Evolutionary conservation across 2,329 filamentous ascomycete genomes (phyloP), one percentile per base, ranked within the genome.

Genomic region (Esteya vermicola): DNA sequence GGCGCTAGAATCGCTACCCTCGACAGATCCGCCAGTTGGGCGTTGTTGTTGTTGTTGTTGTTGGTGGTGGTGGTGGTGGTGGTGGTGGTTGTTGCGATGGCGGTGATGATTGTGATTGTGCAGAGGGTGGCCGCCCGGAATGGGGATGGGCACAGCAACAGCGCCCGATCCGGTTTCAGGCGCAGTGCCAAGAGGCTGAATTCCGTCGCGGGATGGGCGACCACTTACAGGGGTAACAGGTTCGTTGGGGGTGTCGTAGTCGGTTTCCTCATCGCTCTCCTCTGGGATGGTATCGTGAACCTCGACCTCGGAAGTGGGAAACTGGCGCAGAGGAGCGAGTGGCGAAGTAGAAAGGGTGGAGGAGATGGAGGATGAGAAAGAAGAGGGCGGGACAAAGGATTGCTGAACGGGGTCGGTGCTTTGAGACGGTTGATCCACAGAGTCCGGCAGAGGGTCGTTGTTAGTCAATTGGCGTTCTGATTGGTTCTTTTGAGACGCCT

Each of bases 221-320:
- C 61, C 62, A 50, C 73, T 77, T 44, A 73, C 67, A 36, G 75
- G 75, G 19, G 75, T 79, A 43, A 74, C 62, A 33, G 75, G 75
- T 47, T 78, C 75, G 57, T 70, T 68, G 41, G 64, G 60, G 20
- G 66, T 67, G 50, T 78, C 73, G 54, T 68, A 75, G 46, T 70
- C 67, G 9, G 72, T 75, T n/a, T n/a, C n/a, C 52, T 78, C 74
- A 57, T 71, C 71, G 54, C 65, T 66, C 52, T 68, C 66, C 57
- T 76, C 72, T 38, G 66, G 62, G 45, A 76, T 75, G 40, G 70
- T 64, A 45, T 59, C 63, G 47, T 62, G 58, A 9, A 72, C 56
- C 39, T 73, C 69, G 23, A 47, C 42, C 14, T 47, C 45, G 16
- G 27, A 12, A 48, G 65, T 62, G 39, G 67, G 60, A 47, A 61